Percentiles rank a stretch among this genome's conserved stretches.
phyloP scores from a whole-genome alignment of 202 grass and related monocot genomes.

The Digitaria exilis region DNA sequence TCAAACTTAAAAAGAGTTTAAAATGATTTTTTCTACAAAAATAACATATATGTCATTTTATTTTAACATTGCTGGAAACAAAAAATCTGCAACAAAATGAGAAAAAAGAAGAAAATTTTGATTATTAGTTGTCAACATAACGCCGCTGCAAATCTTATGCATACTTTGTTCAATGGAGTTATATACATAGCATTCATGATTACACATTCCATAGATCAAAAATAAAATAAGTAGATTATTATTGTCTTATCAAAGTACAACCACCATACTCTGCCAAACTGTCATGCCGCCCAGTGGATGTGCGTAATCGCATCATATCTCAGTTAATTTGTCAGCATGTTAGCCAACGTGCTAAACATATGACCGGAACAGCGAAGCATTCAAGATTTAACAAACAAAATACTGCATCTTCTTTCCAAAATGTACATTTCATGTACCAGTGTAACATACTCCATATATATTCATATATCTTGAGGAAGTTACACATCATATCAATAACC shows the following conservation, averaged over 20 bases:
- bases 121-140: neutral
- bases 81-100: too few species aligned
- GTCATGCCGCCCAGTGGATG: neutral
- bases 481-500: neutral
- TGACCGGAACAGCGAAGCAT: neutral
- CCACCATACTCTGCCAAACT: neutral
- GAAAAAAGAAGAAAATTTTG: too few species aligned
- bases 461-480: neutral
- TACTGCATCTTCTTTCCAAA: neutral
- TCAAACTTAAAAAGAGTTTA: too few species aligned
- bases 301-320: slow-evolving; percentile 1
- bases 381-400: neutral
- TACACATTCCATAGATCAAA: neutral
- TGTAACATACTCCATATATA: neutral
- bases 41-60: too few species aligned
- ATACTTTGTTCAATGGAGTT: neutral
- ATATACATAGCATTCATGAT: neutral
- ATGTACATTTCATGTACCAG: slow-evolving; percentile 29
- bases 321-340: neutral
- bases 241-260: neutral
- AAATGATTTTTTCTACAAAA: too few species aligned
- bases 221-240: neutral
- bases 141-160: neutral
- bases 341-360: neutral
- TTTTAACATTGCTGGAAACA: too few species aligned